A percentile compares a stretch with the other conserved stretches of the same genome.
These are phyloP conservation scores for Helminthosporium solani DNA, from an alignment of 2,329 filamentous ascomycete genomes.

Conservation along the genomic window DNA sequence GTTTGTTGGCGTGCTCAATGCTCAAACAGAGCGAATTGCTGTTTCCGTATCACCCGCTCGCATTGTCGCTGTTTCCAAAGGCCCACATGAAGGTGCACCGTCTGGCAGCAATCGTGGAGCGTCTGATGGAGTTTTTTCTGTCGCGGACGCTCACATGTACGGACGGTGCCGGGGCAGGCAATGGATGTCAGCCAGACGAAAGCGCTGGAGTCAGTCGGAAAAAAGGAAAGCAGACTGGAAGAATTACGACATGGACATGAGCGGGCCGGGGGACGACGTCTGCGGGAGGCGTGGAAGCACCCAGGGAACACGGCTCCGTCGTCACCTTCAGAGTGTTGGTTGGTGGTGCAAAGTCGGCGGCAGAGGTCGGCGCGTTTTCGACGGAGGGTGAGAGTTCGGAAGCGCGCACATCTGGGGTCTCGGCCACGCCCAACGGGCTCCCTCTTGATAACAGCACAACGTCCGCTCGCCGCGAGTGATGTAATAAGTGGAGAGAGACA, in stretches of 20 bases:
- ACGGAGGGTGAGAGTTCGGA: not conserved
- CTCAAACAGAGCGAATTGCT: constrained; percentile 9
- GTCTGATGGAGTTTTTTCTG: not conserved
- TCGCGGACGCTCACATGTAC: not conserved
- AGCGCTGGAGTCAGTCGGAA: not conserved
- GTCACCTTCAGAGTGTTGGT: too few relatives aligned
- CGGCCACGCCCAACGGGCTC: constrained; percentile 14
- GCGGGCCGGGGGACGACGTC: not conserved
- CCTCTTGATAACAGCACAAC: constrained; percentile 23
- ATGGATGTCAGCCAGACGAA: not conserved
- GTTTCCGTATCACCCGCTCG: constrained; percentile 12
- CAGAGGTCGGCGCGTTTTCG: too few relatives aligned
- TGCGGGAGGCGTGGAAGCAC: not conserved
- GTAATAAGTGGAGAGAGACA: constrained; percentile 43
- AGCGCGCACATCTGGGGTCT: constrained; percentile 6
- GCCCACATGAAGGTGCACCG: not conserved
- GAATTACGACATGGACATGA: too few relatives aligned
- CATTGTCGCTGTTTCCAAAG: constrained; percentile 3
- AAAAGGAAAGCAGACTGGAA: too few relatives aligned
- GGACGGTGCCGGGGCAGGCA: not conserved
- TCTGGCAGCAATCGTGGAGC: not conserved
- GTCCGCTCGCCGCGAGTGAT: constrained; percentile 28
- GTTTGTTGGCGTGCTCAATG: constrained; percentile 17
- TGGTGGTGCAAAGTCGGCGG: not conserved
- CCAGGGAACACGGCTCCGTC: not conserved